Base-by-base conservation (phyloP, 306 rosid species). In the Abrus precatorius region DNA sequence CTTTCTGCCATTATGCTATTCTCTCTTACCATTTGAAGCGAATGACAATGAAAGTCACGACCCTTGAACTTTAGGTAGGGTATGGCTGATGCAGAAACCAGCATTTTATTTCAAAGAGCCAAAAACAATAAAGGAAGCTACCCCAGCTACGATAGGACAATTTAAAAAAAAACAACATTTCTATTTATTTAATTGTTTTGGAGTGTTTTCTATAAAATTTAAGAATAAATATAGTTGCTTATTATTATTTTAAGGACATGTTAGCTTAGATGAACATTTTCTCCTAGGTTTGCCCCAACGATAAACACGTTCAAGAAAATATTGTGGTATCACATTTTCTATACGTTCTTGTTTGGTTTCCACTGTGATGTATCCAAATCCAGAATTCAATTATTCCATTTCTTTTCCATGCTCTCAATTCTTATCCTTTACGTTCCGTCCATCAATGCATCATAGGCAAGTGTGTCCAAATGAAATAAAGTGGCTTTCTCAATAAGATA, bases 1-100 rank as follows among this genome's bases (percentile, higher is more conserved):
- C 29, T 5, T 32, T 7, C 45, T 50, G 62, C 48, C 47, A 29
- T 49, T 69, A 45, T 69, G 40, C 10, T 34, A 34, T 9, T 45
- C 57, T 40, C 60, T 32, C 11, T 66, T 43, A 5, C 44, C 36
- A 45, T 55, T 74, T 49, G 72, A 76, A 60, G 48, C 40, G 72
- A 63, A 49, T 49, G 63, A 49, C 52, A 76, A 34, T 36, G 80
- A 20, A 49, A 49, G 43, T 28, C 54, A 76, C 81, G 7, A 49
- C 45, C 49, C n/a, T 11, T 4, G 72, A 62, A 47, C 33, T 64
- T 60, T 63, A 47, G 14, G 6, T 30, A 6, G 54, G 60, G 3
- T 59, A 45, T 43, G 3, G 47, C 43, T 64, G 54, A 64, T 48
- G 29, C 40, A 36, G 1, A 76, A 52, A 64, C 14, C 64, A 77